Conservation (phyloP, 2,329 filamentous ascomycete genomes). For the Alternaria atra region DNA sequence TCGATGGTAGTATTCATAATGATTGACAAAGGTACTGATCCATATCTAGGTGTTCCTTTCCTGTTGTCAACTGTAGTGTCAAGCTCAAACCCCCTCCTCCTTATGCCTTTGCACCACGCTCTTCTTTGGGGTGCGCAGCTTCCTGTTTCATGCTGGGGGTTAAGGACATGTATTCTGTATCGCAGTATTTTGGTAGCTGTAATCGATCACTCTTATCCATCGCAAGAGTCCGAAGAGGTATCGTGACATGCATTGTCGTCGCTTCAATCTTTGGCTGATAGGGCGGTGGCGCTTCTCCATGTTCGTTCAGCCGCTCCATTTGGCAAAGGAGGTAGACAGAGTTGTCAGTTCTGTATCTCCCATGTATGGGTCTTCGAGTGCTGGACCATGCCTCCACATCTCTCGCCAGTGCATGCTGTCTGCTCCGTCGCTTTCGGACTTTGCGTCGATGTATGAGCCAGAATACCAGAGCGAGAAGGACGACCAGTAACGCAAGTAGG, state of each 20-base stretch:
- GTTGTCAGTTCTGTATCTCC: constrained; percentile 30
- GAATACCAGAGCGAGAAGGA: constrained; percentile 53
- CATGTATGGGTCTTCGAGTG: constrained; percentile 43
- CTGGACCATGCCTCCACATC: constrained; percentile 49
- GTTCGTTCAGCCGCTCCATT: constrained; percentile 69
- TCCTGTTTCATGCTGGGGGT: background rate
- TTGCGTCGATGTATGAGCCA: constrained; percentile 58
- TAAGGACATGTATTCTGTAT: too few relatives aligned
- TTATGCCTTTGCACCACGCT: background rate
- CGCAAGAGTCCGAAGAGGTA: constrained; percentile 53
- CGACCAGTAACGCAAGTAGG: constrained; percentile 64
- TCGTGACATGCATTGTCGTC: constrained; percentile 27
- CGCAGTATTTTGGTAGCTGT: constrained; percentile 52
- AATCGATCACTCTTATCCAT: constrained; percentile 45
- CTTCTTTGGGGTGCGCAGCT: background rate
- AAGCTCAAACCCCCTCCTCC: background rate
- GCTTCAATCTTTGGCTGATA: constrained; percentile 57
- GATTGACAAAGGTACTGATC: background rate
- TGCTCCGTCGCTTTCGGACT: constrained; percentile 42
- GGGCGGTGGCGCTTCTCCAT: constrained; percentile 71
- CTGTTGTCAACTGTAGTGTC: background rate
- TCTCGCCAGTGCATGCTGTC: constrained; percentile 47
- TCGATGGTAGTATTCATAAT: background rate
- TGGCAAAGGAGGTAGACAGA: constrained; percentile 26
- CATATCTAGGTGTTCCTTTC: background rate